A percentile compares a stretch with the other conserved stretches of the same genome.
Conservation (phyloP, 1,139 yeast species). For the Zygoascus hellenicus region DNA sequence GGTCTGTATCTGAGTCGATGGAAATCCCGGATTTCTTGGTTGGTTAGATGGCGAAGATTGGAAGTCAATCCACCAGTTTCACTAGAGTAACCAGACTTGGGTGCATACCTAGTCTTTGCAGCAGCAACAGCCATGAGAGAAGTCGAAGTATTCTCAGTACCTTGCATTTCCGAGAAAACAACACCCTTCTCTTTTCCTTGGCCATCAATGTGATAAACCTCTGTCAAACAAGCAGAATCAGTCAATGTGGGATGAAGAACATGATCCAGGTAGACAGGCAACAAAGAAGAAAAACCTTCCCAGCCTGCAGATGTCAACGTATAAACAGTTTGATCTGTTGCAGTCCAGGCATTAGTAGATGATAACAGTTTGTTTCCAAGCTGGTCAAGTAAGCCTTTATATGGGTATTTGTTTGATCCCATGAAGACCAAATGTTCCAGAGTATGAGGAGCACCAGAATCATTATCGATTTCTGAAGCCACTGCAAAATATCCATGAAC, state of each 20-base stretch:
- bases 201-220: conserved; percentile 92
- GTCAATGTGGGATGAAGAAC: conserved; percentile 78
- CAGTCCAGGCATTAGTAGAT: conserved; percentile 95
- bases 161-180: conserved; percentile 97
- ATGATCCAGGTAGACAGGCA: conserved; percentile 91
- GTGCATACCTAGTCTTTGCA: conserved; percentile 55
- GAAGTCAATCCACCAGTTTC: conserved; percentile 91
- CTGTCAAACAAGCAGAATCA: conserved; percentile 87
- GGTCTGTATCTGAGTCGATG: conserved; percentile 73
- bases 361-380: conserved; percentile 83
- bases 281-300: conserved; percentile 80
- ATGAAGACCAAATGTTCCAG: conserved; percentile 89
- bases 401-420: conserved; percentile 89
- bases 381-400: conserved; percentile 83
- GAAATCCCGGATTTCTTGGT: conserved; percentile 67
- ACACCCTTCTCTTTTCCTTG: conserved; percentile 92
- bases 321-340: conserved; percentile 91
- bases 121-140: conserved; percentile 58
- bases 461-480: conserved; percentile 82
- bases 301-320: conserved; percentile 92
- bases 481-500: conserved; percentile 93
- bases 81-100: conserved; percentile 73
- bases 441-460: conserved; percentile 94
- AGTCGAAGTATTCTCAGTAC: conserved; percentile 76
- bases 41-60: conserved; percentile 66